These are phyloP conservation scores for Fusarium sp. DNA, from an alignment of 2,329 filamentous ascomycete genomes.

Conservation along the genomic window DNA sequence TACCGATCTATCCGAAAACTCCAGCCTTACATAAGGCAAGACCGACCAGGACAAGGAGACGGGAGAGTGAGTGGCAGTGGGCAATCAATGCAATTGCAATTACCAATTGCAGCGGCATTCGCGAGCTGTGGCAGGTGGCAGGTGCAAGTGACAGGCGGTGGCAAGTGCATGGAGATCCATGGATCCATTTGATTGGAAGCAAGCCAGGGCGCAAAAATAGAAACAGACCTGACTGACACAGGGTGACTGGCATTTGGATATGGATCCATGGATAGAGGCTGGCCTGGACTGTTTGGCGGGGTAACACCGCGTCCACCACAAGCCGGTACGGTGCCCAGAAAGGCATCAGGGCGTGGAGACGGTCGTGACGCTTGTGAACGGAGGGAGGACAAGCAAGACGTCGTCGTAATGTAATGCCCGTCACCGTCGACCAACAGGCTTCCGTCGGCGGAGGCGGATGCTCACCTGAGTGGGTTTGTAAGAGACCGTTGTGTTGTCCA, in stretches of 20 bases:
- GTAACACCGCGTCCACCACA: constrained; percentile 25
- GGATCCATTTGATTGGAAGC: background rate
- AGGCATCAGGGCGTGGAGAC: constrained; percentile 35
- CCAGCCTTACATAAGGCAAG: constrained; percentile 18
- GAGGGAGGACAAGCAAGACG: constrained; percentile 19
- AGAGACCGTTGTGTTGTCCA: background rate
- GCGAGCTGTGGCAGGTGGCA: background rate
- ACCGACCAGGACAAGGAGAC: background rate
- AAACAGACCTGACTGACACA: constrained; percentile 26
- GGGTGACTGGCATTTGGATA: constrained; percentile 10
- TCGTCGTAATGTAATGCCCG: constrained; percentile 13
- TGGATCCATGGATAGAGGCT: background rate
- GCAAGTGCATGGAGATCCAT: background rate
- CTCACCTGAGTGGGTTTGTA: constrained; percentile 3
- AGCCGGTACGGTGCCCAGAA: constrained; percentile 31
- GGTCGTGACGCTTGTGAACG: constrained; percentile 2
- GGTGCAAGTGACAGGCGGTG: constrained; percentile 2
- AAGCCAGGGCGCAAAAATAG: constrained; percentile 34
- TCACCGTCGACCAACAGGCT: constrained; percentile 22
- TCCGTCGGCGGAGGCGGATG: constrained; percentile 1
- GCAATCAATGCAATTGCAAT: constrained; percentile 2
- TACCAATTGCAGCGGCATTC: constrained; percentile 1
- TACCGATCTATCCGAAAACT: constrained; percentile 17
- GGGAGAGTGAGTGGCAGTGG: background rate
- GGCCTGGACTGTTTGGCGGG: constrained; percentile 28